Percentiles rank a stretch among this genome's conserved stretches.
Conservation (phyloP, 163 green algal genomes). For the Trebouxia gelatinosa region DNA sequence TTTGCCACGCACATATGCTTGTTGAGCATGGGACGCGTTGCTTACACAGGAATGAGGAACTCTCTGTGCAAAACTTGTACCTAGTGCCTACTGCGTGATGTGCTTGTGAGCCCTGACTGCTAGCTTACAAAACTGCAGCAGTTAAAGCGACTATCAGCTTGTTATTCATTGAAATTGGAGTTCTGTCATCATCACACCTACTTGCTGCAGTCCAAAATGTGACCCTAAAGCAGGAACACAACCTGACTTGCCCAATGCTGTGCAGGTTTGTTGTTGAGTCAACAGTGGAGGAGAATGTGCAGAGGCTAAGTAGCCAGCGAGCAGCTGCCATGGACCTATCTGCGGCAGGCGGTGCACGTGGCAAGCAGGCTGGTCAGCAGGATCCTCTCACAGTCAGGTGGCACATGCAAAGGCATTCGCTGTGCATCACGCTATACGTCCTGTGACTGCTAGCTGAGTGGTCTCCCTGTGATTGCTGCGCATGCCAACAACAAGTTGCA, state of each 20-base stretch:
- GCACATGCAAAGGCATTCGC: no score
- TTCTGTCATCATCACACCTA: no score
- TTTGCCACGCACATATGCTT: neutral
- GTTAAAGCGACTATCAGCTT: no score
- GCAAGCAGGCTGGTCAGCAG: conserved; percentile 21
- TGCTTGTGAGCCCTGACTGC: no score
- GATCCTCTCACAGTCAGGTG: conserved; percentile 41
- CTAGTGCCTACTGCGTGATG: no score
- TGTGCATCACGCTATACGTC: no score
- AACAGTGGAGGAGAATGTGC: conserved; percentile 86
- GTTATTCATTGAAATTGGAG: no score
- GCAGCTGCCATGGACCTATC: conserved; percentile 66
- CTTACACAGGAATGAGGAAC: neutral
- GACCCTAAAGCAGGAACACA: no score
- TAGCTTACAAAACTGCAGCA: no score
- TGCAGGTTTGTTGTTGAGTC: conserved; percentile 66
- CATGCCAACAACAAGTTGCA: neutral
- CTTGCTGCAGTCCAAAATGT: no score
- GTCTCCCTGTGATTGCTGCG: neutral
- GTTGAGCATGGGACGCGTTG: neutral
- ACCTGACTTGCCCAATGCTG: neutral
- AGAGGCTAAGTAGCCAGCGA: conserved; percentile 49
- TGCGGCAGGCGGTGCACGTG: conserved; percentile 9
- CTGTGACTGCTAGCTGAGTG: neutral
- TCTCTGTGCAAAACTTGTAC: no score